Evolutionary conservation across 108 stramenopile genomes (phyloP).

Genomic region (Pseudonitzschia delicatissima): DNA sequence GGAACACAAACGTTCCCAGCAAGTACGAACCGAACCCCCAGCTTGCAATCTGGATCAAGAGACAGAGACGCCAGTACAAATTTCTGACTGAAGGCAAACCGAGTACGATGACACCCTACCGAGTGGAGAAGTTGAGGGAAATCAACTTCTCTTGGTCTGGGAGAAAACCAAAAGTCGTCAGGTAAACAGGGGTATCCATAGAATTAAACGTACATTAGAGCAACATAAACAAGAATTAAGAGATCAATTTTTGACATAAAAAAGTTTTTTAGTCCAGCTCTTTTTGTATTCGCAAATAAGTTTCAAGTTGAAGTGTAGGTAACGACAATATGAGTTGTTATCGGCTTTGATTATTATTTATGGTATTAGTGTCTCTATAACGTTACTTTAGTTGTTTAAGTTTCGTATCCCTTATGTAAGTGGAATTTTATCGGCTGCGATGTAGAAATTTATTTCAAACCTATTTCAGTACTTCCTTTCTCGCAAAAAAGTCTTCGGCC

Average conservation of each 20-base stretch:
- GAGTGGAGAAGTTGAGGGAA: slow-evolving; percentile 36
- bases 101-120: slow-evolving; percentile 42
- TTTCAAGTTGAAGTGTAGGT: too few species aligned
- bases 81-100: slow-evolving; percentile 36
- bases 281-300: background rate
- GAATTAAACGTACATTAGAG: background rate
- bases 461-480: too few species aligned
- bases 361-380: too few species aligned
- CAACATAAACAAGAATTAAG: background rate
- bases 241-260: background rate
- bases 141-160: slow-evolving; percentile 50
- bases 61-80: slow-evolving; percentile 43
- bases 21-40: slow-evolving; percentile 25
- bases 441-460: too few species aligned
- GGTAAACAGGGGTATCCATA: background rate
- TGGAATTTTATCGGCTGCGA: too few species aligned
- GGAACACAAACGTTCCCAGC: slow-evolving; percentile 35
- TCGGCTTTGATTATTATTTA: too few species aligned
- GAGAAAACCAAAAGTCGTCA: slow-evolving; percentile 12
- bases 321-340: too few species aligned
- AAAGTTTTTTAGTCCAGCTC: background rate
- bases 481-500: too few species aligned
- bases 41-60: slow-evolving; percentile 43
- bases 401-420: too few species aligned
- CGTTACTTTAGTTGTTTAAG: too few species aligned